Conservation (phyloP, 2,329 filamentous ascomycete genomes). For the Dothiorella sarmentorum region DNA sequence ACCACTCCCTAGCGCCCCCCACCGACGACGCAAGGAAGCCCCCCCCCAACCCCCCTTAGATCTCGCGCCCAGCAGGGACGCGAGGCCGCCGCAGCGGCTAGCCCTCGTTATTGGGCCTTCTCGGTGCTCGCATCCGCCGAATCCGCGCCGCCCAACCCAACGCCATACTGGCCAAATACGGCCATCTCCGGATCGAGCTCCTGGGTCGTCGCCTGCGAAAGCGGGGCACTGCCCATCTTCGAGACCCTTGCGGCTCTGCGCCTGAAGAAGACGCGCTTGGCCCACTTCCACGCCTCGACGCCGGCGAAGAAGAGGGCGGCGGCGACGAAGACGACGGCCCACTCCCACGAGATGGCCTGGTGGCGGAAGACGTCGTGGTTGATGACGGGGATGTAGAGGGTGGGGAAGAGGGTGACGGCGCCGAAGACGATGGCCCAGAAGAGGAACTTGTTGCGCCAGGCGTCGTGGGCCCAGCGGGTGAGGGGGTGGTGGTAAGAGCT, state of each 20-base stretch:
- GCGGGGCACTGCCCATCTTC: background rate
- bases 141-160: background rate
- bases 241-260: background rate
- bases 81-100: slow-evolving; percentile 7
- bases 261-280: slow-evolving; percentile 51
- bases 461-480: slow-evolving; percentile 61
- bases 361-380: slow-evolving; percentile 66
- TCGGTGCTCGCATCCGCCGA: background rate
- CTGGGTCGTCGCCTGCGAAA: background rate
- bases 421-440: slow-evolving; percentile 45
- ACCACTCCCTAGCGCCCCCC: background rate
- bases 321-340: slow-evolving; percentile 63
- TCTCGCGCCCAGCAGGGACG: background rate
- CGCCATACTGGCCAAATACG: background rate
- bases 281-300: slow-evolving; percentile 65
- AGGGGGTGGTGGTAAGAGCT: no score
- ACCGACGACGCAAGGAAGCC: background rate
- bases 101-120: background rate
- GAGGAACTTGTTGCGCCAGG: slow-evolving; percentile 69
- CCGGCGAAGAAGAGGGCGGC: slow-evolving; percentile 61
- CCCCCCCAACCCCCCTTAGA: background rate
- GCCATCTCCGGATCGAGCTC: background rate
- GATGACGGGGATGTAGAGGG: slow-evolving; percentile 64
- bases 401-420: slow-evolving; percentile 46
- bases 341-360: slow-evolving; percentile 64